Evolutionary conservation across 352 stramenopile species (phyloP).

Genomic region (Pythium coloratum): DNA sequence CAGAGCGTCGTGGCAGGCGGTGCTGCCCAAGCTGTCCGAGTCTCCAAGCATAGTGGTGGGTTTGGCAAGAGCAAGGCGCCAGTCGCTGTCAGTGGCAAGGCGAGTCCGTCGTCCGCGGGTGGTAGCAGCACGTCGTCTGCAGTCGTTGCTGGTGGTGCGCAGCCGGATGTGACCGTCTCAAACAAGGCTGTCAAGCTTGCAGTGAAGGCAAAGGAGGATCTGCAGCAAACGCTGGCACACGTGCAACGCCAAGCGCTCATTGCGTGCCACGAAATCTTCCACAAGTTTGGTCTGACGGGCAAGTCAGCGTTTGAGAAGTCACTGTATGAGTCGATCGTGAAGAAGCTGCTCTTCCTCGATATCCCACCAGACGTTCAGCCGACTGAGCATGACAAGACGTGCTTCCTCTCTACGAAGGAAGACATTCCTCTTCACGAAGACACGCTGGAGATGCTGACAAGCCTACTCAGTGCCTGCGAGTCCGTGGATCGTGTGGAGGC

Average conservation of each 20-base stretch:
- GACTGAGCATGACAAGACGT: conserved; percentile 85
- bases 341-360: conserved; percentile 83
- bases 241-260: conserved; percentile 73
- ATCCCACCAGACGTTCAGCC: conserved; percentile 79
- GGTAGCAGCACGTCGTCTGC: neutral
- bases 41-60: conserved; percentile 28
- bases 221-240: conserved; percentile 73
- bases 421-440: conserved; percentile 80
- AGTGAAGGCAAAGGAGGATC: conserved; percentile 76
- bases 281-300: conserved; percentile 61
- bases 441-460: conserved; percentile 56
- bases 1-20: conserved; percentile 25
- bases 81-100: conserved; percentile 16
- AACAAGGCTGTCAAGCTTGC: conserved; percentile 66
- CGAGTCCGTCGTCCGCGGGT: conserved; percentile 12
- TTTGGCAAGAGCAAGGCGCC: conserved; percentile 46
- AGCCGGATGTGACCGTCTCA: conserved; percentile 25
- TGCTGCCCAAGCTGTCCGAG: conserved; percentile 9
- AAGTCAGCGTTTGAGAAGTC: conserved; percentile 75
- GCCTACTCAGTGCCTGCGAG: conserved; percentile 57
- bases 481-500: conserved; percentile 71
- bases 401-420: conserved; percentile 81
- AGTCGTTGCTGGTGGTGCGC: neutral
- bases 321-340: conserved; percentile 78
- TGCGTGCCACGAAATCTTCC: conserved; percentile 72